phyloP scores from a whole-genome alignment of 2,329 filamentous ascomycete genomes.

The Onygenales sp. region DNA sequence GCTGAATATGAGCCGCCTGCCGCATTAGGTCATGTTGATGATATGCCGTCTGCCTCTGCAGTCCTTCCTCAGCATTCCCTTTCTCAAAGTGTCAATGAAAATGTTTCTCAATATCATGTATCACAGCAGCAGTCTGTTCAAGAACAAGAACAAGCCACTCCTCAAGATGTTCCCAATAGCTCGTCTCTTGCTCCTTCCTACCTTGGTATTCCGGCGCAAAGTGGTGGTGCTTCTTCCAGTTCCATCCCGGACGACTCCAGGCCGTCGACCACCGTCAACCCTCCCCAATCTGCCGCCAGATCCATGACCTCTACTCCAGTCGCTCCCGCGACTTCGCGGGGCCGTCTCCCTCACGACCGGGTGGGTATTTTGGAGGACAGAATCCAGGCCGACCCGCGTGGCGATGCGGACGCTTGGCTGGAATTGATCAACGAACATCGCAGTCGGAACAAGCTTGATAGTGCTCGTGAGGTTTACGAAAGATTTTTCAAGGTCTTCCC shows the following conservation, averaged over 20 bases:
- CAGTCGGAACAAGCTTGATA: conserved; percentile 70
- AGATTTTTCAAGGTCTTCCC: conserved; percentile 84
- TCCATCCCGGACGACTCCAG: conserved; percentile 21
- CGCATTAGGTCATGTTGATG: conserved; percentile 33
- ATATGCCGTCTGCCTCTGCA: conserved; percentile 39
- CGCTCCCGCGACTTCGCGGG: conserved; percentile 37
- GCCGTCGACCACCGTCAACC: conserved; percentile 11
- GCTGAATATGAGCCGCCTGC: conserved; percentile 46
- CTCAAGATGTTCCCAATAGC: conserved; percentile 43
- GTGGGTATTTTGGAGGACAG: conserved; percentile 79
- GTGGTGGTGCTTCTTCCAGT: conserved; percentile 27
- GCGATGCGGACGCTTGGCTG: conserved; percentile 87
- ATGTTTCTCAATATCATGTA: conserved; percentile 49
- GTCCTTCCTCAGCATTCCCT: conserved; percentile 44
- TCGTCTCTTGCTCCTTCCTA: conserved; percentile 37
- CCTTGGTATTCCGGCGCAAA: conserved; percentile 37
- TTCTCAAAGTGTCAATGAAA: conserved; percentile 49
- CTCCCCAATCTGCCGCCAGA: conserved; percentile 24
- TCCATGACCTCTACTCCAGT: conserved; percentile 30
- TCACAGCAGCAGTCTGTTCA: conserved; percentile 49
- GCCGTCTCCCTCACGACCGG: conserved; percentile 60
- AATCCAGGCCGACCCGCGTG: conserved; percentile 83
- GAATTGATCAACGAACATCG: conserved; percentile 77
- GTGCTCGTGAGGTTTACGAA: conserved; percentile 70
- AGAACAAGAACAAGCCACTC: conserved; percentile 39